Evolutionary conservation across 495 filamentous ascomycete species (phyloP).

Genomic region (Trichocladium antarcticum): DNA sequence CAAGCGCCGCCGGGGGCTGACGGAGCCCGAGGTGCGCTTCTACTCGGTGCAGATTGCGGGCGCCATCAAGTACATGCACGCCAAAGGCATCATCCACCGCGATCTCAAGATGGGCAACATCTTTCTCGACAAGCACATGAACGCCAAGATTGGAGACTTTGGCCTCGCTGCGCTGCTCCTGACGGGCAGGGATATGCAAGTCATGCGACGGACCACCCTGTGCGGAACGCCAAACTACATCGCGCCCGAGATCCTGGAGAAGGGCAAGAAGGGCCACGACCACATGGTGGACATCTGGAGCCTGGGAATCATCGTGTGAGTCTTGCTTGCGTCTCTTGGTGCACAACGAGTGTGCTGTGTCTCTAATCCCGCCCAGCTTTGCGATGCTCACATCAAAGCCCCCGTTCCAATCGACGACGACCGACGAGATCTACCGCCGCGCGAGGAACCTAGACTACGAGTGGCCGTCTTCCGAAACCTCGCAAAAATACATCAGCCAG

Average conservation of each 20-base stretch:
- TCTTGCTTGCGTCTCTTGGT: too few relatives aligned
- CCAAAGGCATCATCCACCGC: slow-evolving; percentile 86
- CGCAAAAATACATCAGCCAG: slow-evolving; percentile 40
- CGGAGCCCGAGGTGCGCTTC: slow-evolving; percentile 80
- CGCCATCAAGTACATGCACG: slow-evolving; percentile 94
- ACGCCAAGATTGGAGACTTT: slow-evolving; percentile 95
- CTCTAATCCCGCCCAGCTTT: slow-evolving; percentile 42
- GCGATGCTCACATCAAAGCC: slow-evolving; percentile 85
- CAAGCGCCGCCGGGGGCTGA: slow-evolving; percentile 72
- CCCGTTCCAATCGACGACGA: slow-evolving; percentile 76
- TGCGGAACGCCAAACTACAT: slow-evolving; percentile 99
- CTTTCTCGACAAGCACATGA: slow-evolving; percentile 93
- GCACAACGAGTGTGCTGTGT: too few relatives aligned
- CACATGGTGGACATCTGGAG: slow-evolving; percentile 94
- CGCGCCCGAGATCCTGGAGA: slow-evolving; percentile 84
- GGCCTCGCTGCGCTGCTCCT: slow-evolving; percentile 88
- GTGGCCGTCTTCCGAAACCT: slow-evolving; percentile 51
- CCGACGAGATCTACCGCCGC: slow-evolving; percentile 75
- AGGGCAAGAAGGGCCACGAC: slow-evolving; percentile 77
- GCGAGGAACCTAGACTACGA: slow-evolving; percentile 61
- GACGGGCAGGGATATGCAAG: slow-evolving; percentile 69
- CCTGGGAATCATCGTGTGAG: slow-evolving; percentile 87
- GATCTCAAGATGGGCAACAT: slow-evolving; percentile 98
- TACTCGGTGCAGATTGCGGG: slow-evolving; percentile 90
- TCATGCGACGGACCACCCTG: slow-evolving; percentile 69